Percentiles rank a stretch among this genome's conserved stretches.
phyloP scores from a whole-genome alignment of 768 basidiomycete species.

The Chlorophyllum brunneum region DNA sequence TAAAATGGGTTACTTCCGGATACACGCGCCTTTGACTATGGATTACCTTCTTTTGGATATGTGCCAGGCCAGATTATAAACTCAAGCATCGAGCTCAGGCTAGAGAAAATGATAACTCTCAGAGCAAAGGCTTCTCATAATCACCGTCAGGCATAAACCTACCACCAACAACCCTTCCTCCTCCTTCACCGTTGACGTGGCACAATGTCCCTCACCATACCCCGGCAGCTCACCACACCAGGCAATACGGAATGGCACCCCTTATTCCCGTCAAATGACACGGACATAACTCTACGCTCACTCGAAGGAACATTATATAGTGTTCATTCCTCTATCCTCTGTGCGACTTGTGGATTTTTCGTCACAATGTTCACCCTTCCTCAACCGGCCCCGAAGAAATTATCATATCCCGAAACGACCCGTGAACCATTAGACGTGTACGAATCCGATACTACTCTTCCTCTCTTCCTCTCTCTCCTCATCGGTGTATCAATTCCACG shows the following conservation, averaged over 20 bases:
- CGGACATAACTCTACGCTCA: conserved; percentile 30
- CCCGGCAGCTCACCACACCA: background rate
- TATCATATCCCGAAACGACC: background rate
- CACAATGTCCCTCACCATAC: background rate
- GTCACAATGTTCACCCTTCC: conserved; percentile 60
- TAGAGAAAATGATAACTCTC: too few species aligned
- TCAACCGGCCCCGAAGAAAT: conserved; percentile 17
- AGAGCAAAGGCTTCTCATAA: too few species aligned
- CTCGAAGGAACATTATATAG: too few species aligned
- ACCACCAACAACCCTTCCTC: too few species aligned
- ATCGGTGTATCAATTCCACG: conserved; percentile 48
- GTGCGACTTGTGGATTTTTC: conserved; percentile 33
- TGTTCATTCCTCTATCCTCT: too few species aligned
- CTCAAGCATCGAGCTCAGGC: too few species aligned
- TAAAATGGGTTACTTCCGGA: too few species aligned
- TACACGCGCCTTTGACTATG: too few species aligned
- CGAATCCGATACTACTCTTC: conserved; percentile 42
- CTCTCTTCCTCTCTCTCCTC: conserved; percentile 53
- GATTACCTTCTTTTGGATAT: too few species aligned
- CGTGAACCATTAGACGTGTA: conserved; percentile 31
- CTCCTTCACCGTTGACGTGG: too few species aligned
- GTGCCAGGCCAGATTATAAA: too few species aligned
- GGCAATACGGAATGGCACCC: conserved; percentile 23
- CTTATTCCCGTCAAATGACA: conserved; percentile 28
- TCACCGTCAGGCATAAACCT: too few species aligned